These are phyloP conservation scores for Podospora tetraspora DNA, from an alignment of 495 filamentous ascomycete genomes.

Conservation along the genomic window DNA sequence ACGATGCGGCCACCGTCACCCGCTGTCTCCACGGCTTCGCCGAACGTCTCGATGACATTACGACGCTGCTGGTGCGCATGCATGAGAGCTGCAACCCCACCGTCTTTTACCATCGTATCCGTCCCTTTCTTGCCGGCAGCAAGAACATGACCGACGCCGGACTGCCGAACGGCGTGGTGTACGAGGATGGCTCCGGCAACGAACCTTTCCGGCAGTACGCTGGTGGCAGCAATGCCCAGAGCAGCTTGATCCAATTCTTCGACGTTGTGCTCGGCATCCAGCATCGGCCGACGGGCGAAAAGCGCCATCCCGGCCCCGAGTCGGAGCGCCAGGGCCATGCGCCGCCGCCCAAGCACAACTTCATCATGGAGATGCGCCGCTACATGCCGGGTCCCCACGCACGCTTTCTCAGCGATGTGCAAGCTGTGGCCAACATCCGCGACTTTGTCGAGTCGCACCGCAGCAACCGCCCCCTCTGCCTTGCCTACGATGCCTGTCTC, in stretches of 20 bases:
- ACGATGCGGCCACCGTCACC: conserved; percentile 65
- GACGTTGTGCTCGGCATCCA: conserved; percentile 86
- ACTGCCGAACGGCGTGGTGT: conserved; percentile 78
- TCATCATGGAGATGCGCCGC: conserved; percentile 90
- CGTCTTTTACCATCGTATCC: conserved; percentile 89
- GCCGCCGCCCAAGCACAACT: conserved; percentile 67
- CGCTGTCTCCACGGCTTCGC: conserved; percentile 71
- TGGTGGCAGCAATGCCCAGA: conserved; percentile 94
- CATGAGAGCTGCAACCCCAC: conserved; percentile 92
- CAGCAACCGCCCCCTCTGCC: conserved; percentile 57
- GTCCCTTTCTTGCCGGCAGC: conserved; percentile 89
- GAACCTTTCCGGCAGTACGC: conserved; percentile 78
- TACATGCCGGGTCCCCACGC: conserved; percentile 96
- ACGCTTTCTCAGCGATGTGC: conserved; percentile 77
- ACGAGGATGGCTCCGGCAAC: conserved; percentile 69
- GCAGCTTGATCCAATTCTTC: conserved; percentile 94
- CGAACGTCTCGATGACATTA: conserved; percentile 81
- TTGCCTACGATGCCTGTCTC: conserved; percentile 87
- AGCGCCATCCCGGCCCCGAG: conserved; percentile 40
- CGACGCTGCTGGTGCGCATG: conserved; percentile 69
- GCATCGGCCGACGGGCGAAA: conserved; percentile 85
- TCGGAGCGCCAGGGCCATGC: conserved; percentile 48
- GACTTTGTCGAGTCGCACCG: conserved; percentile 67
- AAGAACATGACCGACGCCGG: conserved; percentile 97
- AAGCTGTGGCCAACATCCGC: conserved; percentile 78